Base-by-base conservation (phyloP, 192 early-diverging fungal genomes). In the Coemansia sp. region DNA sequence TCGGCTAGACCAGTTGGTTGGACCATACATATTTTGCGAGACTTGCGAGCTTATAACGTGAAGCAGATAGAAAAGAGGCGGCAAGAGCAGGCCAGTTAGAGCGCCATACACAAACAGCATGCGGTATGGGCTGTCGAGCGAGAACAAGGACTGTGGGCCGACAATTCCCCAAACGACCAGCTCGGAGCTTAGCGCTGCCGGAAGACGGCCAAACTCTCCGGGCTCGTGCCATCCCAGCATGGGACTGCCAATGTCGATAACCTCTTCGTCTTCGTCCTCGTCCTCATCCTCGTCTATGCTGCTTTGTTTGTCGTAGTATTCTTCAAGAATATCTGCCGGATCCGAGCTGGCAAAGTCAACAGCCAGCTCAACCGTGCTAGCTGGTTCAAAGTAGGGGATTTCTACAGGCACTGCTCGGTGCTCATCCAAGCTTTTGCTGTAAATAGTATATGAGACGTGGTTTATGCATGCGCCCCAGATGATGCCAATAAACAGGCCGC, bases 111-210 rank as follows among this genome's bases (percentile, higher is more conserved):
- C 52, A 43, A 76, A 76, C 16, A 76, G 43, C 40, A 69, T 56
- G 4, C 62, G 66, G 30, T 76, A 76, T 1, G 73, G 73, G 16
- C 73, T 76, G 41, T 45, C 38, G 0, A 11, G 21, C 11, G 73
- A 45, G 39, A 76, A 69, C 16, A 76, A 12, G 11, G 73, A 69
- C 6, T 47, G 62, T 4, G 73, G 62, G 1, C 73, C 73, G n/a
- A 69, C 73, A 6, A 76, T 76, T 1, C 73, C 73, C 73, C 73
- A 76, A 8, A 76, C 73, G 1, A 76, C 66, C 0, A 76, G 58
- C 49, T 76, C 73, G 0, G 73, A 76, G 45, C 73, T 76, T 28
- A 76, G 55, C 3, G 73, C 58, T 20, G 73, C 73, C 8, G 73
- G 73, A 30, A 69, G 54, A 5, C 73, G 47, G 3, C 65, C 73